Evolutionary conservation across 1,284 basidiomycete species (phyloP).

Genomic region (Cystobasidiaceae sp.): DNA sequence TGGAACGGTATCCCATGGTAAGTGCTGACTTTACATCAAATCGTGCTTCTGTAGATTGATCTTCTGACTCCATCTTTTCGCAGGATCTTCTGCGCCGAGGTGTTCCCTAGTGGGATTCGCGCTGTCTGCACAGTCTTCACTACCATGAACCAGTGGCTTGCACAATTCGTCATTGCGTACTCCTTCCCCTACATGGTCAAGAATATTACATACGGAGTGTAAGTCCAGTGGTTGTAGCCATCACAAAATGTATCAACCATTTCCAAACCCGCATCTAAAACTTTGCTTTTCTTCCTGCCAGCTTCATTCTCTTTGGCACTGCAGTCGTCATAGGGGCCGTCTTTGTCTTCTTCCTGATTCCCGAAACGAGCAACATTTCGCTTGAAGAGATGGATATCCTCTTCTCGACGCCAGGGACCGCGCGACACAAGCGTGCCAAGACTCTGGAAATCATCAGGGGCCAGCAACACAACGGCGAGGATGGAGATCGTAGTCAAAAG

Average conservation of each 20-base stretch:
- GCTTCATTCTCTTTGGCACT: slow-evolving; percentile 30
- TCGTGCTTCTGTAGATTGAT: not conserved
- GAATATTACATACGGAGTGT: slow-evolving; percentile 23
- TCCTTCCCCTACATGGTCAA: slow-evolving; percentile 19
- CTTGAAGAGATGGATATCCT: slow-evolving; percentile 29
- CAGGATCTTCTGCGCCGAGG: not conserved
- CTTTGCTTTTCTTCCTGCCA: too few relatives aligned
- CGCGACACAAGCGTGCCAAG: not conserved
- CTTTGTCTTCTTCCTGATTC: slow-evolving; percentile 36
- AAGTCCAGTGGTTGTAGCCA: too few relatives aligned
- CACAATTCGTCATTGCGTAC: slow-evolving; percentile 29
- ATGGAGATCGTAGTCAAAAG: too few relatives aligned
- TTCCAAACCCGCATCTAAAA: too few relatives aligned
- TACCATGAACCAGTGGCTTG: slow-evolving; percentile 24
- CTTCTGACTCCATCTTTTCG: not conserved
- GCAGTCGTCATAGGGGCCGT: slow-evolving; percentile 11
- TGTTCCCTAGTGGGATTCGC: slow-evolving; percentile 28
- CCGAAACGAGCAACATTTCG: slow-evolving; percentile 32
- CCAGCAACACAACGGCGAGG: not conserved
- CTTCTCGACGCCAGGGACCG: slow-evolving; percentile 10
- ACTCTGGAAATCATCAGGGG: slow-evolving; percentile 19
- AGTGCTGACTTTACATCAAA: not conserved
- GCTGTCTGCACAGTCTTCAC: slow-evolving; percentile 25
- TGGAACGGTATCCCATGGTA: slow-evolving; percentile 31
- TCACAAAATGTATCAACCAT: too few relatives aligned